Conservation (phyloP, 106 monocot genomes). For the Amphibolis antarctica region DNA sequence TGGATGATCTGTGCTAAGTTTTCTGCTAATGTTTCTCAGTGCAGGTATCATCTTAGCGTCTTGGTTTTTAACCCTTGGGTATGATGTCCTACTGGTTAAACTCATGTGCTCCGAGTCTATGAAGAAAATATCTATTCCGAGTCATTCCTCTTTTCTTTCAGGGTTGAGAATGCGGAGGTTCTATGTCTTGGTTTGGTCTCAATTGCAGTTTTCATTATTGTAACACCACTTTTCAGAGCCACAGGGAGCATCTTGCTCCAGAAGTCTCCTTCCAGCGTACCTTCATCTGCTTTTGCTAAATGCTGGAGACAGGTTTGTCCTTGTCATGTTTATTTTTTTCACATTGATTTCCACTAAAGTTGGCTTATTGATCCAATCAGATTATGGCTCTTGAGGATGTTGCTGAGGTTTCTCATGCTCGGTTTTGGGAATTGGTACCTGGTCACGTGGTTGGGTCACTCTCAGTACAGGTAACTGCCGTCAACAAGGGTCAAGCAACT, state of each 20-base stretch:
- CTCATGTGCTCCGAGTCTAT: too few relatives aligned
- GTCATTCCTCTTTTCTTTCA: conserved; percentile 8
- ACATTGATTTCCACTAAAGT: background rate
- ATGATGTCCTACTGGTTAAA: background rate
- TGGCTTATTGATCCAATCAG: conserved; percentile 20
- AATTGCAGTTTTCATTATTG: conserved; percentile 62
- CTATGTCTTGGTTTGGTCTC: conserved; percentile 88
- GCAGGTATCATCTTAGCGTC: conserved; percentile 97
- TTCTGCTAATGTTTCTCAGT: conserved; percentile 34
- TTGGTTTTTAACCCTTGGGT: conserved; percentile 94
- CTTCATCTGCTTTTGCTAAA: conserved; percentile 68
- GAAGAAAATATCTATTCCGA: background rate
- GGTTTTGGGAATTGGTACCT: conserved; percentile 96
- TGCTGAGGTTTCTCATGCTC: conserved; percentile 60
- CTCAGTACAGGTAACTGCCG: conserved; percentile 34
- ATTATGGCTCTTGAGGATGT: conserved; percentile 68
- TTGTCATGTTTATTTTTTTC: background rate
- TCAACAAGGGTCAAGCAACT: too few relatives aligned
- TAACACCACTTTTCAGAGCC: conserved; percentile 70
- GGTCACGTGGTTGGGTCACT: conserved; percentile 77
- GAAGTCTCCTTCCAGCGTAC: conserved; percentile 60
- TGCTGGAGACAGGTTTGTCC: conserved; percentile 65
- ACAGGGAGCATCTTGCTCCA: conserved; percentile 74
- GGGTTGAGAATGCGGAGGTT: conserved; percentile 95
- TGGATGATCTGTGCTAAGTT: conserved; percentile 1